These are phyloP conservation scores for Trichoderma sp. DNA, from an alignment of 2,329 filamentous ascomycete genomes.

Conservation along the genomic window DNA sequence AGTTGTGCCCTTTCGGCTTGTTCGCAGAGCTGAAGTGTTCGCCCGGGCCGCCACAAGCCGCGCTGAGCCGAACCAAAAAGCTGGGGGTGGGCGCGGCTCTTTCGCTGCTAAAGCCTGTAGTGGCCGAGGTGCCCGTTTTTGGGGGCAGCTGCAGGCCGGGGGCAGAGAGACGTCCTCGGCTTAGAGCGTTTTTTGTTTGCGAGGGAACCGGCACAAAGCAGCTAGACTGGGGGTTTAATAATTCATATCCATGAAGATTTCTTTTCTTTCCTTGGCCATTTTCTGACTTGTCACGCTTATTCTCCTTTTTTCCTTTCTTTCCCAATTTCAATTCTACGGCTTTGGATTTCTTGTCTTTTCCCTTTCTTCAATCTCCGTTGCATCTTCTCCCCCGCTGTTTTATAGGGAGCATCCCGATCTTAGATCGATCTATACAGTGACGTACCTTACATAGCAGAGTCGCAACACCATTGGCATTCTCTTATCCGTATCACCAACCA, in stretches of 20 bases:
- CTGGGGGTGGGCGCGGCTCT: background rate
- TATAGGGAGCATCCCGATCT: background rate
- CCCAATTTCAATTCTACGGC: background rate
- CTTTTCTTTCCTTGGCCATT: background rate
- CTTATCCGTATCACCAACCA: background rate
- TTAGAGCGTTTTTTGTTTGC: background rate
- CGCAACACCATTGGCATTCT: background rate
- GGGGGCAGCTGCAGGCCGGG: no score
- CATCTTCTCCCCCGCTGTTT: background rate
- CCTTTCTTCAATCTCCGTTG: background rate
- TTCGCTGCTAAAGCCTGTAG: conserved; percentile 22
- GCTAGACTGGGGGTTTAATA: background rate
- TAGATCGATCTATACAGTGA: background rate
- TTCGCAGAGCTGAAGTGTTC: conserved; percentile 21
- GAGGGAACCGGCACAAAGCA: background rate
- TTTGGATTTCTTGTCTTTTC: background rate
- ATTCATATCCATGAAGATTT: background rate
- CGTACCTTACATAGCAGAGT: background rate
- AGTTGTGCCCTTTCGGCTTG: conserved; percentile 14
- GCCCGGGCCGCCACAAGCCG: conserved; percentile 50
- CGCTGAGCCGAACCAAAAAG: conserved; percentile 36
- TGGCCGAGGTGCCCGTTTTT: conserved; percentile 12
- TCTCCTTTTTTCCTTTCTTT: background rate
- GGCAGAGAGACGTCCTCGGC: background rate
- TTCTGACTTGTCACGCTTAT: background rate